A percentile compares a stretch with the other conserved stretches of the same genome.
Evolutionary conservation across 768 basidiomycete genomes (phyloP).

Genomic region (Phanerochaete sordida): DNA sequence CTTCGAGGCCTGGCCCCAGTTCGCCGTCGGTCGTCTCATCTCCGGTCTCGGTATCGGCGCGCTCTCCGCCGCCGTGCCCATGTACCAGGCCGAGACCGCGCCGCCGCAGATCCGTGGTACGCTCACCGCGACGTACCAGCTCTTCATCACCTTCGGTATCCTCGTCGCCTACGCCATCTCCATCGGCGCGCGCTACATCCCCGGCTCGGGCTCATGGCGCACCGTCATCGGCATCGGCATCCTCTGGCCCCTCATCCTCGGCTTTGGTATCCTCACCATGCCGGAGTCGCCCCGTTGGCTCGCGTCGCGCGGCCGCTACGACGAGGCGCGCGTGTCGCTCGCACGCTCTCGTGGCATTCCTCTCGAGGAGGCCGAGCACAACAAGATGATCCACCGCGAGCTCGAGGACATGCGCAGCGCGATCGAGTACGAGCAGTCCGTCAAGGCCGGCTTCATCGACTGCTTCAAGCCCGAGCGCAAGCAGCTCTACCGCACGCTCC

Average conservation of each 20-base stretch:
- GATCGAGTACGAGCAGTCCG: conserved; percentile 44
- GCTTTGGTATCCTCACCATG: conserved; percentile 65
- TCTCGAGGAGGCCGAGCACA: conserved; percentile 32
- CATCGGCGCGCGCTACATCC: conserved; percentile 56
- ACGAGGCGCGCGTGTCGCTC: conserved; percentile 48
- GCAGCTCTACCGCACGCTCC: conserved; percentile 59
- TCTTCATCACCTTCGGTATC: conserved; percentile 71
- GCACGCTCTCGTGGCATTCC: conserved; percentile 48
- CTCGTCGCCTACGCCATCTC: conserved; percentile 66
- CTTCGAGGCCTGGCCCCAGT: conserved; percentile 56
- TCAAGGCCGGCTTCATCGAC: conserved; percentile 59
- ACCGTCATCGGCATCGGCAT: conserved; percentile 59
- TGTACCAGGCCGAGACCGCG: conserved; percentile 72
- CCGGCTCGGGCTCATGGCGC: conserved; percentile 54
- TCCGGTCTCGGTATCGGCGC: conserved; percentile 68
- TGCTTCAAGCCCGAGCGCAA: conserved; percentile 57
- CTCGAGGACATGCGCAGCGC: conserved; percentile 51
- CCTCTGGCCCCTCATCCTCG: conserved; percentile 59
- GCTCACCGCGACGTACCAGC: conserved; percentile 43
- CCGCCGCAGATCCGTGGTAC: conserved; percentile 71
- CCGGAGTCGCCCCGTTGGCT: conserved; percentile 68
- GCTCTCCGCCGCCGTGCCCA: conserved; percentile 64
- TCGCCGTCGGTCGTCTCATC: conserved; percentile 62
- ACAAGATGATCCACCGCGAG: conserved; percentile 37
- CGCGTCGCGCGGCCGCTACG: conserved; percentile 40